Evolutionary conservation across 2,329 filamentous ascomycete genomes (phyloP), one percentile per base, ranked within the genome.

Genomic region (Phialemonium atrogriseum): DNA sequence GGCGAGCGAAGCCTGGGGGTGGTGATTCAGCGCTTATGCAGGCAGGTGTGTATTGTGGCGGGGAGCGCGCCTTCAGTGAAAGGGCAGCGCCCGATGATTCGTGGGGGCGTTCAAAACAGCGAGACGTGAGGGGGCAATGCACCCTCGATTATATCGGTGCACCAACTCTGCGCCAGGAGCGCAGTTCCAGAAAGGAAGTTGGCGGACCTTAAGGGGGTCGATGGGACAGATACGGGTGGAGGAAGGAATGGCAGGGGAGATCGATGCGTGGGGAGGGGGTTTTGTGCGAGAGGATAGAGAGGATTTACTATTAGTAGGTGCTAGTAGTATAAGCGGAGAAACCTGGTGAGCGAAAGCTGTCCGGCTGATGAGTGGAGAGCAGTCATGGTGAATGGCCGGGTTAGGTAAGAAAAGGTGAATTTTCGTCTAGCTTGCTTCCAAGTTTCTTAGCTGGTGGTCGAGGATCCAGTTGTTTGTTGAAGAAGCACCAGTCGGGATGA

Each of bases 21-120:
- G 37, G 32, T 34, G 33, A 35, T 39, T 41, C 41, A 42, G 45
- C 44, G 46, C 44, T 44, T 47, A 46, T 46, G 44, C 46, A 47
- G 44, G 45, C 44, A 39, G 7, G 5, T 23, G 13, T 17, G 18
- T 21, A 41, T 35, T 34, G 44, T 40, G 45, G 43, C 39, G 45
- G 45, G 44, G 42, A 47, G 38, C 37, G 36, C 44, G 44, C 46
- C 45, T 41, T 33, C 34, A 30, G 36, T 36, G 42, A 39, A 40
- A 44, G 46, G 46, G 46, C 47, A 44, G 30, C 35, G 41, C 42
- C 44, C 44, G 32, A 38, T 32, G 24, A 25, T 26, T 33, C 13
- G 29, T 40, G 30, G 27, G 33, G 27, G 29, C 39, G 37, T 39
- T 36, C 40, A 49, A 47, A 46, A 44, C 43, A 32, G 46, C 45